phyloP scores from a whole-genome alignment of 1,139 yeast genomes.

The Spencermartinsiella ligniputridi region DNA sequence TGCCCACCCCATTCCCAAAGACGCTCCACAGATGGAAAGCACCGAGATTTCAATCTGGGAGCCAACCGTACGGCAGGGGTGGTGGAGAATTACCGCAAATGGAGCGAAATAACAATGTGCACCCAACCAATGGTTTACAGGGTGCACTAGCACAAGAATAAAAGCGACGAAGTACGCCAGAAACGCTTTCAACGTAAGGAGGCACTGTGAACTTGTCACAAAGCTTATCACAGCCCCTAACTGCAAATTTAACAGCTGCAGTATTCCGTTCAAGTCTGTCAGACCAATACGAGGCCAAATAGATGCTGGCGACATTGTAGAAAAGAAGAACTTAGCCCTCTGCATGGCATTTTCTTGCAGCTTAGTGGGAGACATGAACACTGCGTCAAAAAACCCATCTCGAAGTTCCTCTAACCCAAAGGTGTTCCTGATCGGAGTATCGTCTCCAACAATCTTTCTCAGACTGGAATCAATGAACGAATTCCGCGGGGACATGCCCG shows the following conservation, averaged over 20 bases:
- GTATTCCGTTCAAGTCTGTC: slow-evolving; percentile 8
- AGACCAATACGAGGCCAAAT: background rate
- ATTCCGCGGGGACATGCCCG: slow-evolving; percentile 11
- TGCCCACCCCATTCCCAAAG: slow-evolving; percentile 47
- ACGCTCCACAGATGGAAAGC: slow-evolving; percentile 41
- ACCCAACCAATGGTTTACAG: slow-evolving; percentile 42
- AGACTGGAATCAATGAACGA: slow-evolving; percentile 13
- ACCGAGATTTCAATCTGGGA: slow-evolving; percentile 45
- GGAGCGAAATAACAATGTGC: slow-evolving; percentile 37
- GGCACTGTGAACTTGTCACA: background rate
- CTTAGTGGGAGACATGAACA: slow-evolving; percentile 35
- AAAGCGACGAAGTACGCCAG: slow-evolving; percentile 40
- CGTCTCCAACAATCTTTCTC: slow-evolving; percentile 16
- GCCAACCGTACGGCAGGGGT: slow-evolving; percentile 46
- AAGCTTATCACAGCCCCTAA: background rate
- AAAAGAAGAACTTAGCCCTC: background rate
- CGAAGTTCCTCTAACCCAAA: slow-evolving; percentile 42
- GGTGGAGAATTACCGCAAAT: slow-evolving; percentile 41
- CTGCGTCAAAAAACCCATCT: slow-evolving; percentile 47
- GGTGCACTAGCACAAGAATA: slow-evolving; percentile 38
- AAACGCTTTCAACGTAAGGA: slow-evolving; percentile 32
- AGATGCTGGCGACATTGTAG: background rate
- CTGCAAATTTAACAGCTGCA: background rate
- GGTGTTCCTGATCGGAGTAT: slow-evolving; percentile 29
- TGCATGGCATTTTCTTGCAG: slow-evolving; percentile 15